Evolutionary conservation across 495 filamentous ascomycete genomes (phyloP), one percentile per base, ranked within the genome.

Genomic region (Xeromyces bisporus): DNA sequence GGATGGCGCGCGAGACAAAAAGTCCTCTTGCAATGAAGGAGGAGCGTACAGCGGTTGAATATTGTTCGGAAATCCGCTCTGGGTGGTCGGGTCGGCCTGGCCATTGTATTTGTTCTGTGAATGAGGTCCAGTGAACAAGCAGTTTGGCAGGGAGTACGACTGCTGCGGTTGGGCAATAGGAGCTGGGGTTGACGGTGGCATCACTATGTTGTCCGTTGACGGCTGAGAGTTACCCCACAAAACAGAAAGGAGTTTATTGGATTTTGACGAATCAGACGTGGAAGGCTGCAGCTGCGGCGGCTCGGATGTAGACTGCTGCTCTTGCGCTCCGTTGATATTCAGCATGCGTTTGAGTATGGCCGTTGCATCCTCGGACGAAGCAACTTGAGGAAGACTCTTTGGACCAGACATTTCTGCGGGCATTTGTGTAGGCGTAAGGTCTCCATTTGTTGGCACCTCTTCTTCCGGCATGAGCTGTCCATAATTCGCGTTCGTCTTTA

Each of bases 261-360:
- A 59, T 30, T 63, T 64, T 3, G 46, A 39, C 24, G 48, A 31
- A 34, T 58, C 44, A 12, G 47, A 35, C 15, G 35, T 28, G 29
- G 42, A 13, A 15, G 36, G 15, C n/a, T 34, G 36, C 17, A 14
- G 24, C n/a, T 37, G 23, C 26, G 42, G 29, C 9, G 20, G 20
- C 6, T 30, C 28, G 16, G 26, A 15, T 17, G 41, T 40, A 9
- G 31, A 7, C 24, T 27, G 18, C 12, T 31, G 26, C 32, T 41
- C 35, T 3, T 24, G n/a, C 8, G 50, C 33, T 29, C 58, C 60
- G 28, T 69, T 67, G 18, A 78, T 68, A 30, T 75, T 71, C 15
- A 84, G 59, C 6, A 81, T 49, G 7, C 64, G 66, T 32, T 72
- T 75, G 3, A 83, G 53, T 31, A 77, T 71, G 20, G 56, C 55